Base-by-base conservation (phyloP, 805 yeast genomes). In the Kuraishia cidri region DNA sequence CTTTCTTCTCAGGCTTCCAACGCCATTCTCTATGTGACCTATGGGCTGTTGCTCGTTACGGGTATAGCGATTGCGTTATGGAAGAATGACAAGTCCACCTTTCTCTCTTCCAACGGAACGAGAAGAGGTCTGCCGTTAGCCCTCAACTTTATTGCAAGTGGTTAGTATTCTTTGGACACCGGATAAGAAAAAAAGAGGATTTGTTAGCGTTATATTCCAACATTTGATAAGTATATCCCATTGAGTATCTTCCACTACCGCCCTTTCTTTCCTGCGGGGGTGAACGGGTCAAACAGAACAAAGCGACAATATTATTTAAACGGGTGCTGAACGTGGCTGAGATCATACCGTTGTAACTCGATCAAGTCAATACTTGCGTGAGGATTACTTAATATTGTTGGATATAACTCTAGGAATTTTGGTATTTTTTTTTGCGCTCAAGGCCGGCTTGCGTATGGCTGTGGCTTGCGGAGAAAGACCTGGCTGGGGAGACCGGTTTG, bases 141-240 rank as follows among this genome's bases (percentile, higher is more conserved):
- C 2, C 64, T 88, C 38, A 88, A 88, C 54, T 88, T 88, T 52
- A 75, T 88, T 34, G 97, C 97, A 32, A 78, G 94, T 43, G 94
- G 94, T 72, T 65, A 62, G 83, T 79, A 55, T 51, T 12, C 23
- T 24, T 20, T 10, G n/a, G n/a, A n/a, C n/a, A n/a, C n/a, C n/a
- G n/a, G n/a, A n/a, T n/a, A n/a, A n/a, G n/a, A n/a, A n/a, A n/a
- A n/a, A n/a, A n/a, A n/a, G n/a, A n/a, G n/a, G n/a, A n/a, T n/a
- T n/a, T n/a, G n/a, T n/a, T n/a, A n/a, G n/a, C n/a, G n/a, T n/a
- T n/a, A n/a, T n/a, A n/a, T n/a, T n/a, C n/a, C n/a, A n/a, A n/a
- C n/a, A n/a, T n/a, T n/a, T n/a, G n/a, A n/a, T n/a, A n/a, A n/a
- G n/a, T n/a, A n/a, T n/a, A n/a, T n/a, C n/a, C n/a, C n/a, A n/a